Base-by-base conservation (phyloP, 192 early-diverging fungal species). In the Powellomyces hirtus region DNA sequence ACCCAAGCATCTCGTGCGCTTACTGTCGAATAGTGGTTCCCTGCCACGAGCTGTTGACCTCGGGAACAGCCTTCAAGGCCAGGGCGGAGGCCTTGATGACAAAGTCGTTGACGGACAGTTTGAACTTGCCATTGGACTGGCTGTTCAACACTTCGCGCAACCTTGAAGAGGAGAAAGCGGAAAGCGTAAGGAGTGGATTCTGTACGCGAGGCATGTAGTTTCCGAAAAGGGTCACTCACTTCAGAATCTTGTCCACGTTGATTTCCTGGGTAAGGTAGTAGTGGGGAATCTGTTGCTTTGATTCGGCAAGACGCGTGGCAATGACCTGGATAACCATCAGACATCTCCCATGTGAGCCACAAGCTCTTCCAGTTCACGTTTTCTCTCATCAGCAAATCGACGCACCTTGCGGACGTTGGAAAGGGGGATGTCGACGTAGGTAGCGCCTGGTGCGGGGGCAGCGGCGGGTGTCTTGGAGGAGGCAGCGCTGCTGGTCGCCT, bases 51-150 rank as follows among this genome's bases (percentile, higher is more conserved):
- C 84, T 88, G 89, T 98, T 98, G 63, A 92, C 94, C 53, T 92
- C 94, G 26, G 97, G 97, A 5, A 97, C 92, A 62, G 90, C 91
- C 75, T 88, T 87, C 42, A 98, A 84, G 13, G 95, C 90, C 50
- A 92, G 84, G 62, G 88, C 89, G 20, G 92, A 87, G 0, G 97
- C 94, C 88, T 98, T 98, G 84, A 98, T 89, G 31, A 98, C 86
- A 76, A 98, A 97, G 79, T 98, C 97, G 75, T 98, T 98, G 72
- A 98, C 90, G 27, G 95, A 97, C 33, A 98, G 81, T 85, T 98
- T 98, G 90, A 90, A 96, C 64, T 91, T 88, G 30, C 91, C 95
- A 66, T 93, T 86, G 58, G 83, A 88, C 72, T 87, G 70, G 58
- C 77, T 84, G 87, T 98, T 98, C 49, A 98, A 82, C 14, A 89